Evolutionary conservation across 331 rosid species (phyloP).

Genomic region (Malus hybrid): DNA sequence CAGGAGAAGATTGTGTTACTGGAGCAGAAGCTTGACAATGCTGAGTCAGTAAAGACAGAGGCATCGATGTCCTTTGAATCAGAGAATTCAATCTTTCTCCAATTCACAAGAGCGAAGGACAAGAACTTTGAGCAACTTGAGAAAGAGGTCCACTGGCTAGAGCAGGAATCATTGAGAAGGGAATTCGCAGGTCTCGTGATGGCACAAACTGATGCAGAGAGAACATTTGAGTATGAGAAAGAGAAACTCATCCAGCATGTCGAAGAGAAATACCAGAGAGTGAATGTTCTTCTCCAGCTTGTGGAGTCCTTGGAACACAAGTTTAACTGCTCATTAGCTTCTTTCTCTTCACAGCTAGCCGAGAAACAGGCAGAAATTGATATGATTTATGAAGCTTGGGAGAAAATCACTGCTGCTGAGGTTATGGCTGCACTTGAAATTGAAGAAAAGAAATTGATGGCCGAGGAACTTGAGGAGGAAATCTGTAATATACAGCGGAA

Average conservation of each 20-base stretch:
- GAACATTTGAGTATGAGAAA: constrained; percentile 28
- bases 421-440: constrained; percentile 46
- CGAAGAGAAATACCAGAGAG: constrained; percentile 29
- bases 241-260: constrained; percentile 23
- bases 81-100: constrained; percentile 24
- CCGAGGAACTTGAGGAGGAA: constrained; percentile 57
- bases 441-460: constrained; percentile 64
- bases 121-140: constrained; percentile 46
- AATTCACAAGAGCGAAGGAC: constrained; percentile 35
- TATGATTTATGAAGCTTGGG: constrained; percentile 51
- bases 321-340: constrained; percentile 31
- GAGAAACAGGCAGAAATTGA: constrained; percentile 53
- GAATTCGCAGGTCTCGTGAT: constrained; percentile 41
- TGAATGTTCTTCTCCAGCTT: constrained; percentile 30
- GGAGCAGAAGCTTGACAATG: constrained; percentile 35
- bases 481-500: constrained; percentile 38
- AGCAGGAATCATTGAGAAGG: constrained; percentile 46
- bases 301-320: constrained; percentile 41
- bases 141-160: constrained; percentile 38
- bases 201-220: constrained; percentile 29
- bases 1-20: constrained; percentile 35
- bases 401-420: constrained; percentile 49
- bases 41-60: constrained; percentile 17
- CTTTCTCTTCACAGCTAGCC: constrained; percentile 48
- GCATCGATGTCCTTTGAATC: constrained; percentile 13